Evolutionary conservation across 2,329 filamentous ascomycete genomes (phyloP).

Genomic region (Sclerotiophoma versabilis): DNA sequence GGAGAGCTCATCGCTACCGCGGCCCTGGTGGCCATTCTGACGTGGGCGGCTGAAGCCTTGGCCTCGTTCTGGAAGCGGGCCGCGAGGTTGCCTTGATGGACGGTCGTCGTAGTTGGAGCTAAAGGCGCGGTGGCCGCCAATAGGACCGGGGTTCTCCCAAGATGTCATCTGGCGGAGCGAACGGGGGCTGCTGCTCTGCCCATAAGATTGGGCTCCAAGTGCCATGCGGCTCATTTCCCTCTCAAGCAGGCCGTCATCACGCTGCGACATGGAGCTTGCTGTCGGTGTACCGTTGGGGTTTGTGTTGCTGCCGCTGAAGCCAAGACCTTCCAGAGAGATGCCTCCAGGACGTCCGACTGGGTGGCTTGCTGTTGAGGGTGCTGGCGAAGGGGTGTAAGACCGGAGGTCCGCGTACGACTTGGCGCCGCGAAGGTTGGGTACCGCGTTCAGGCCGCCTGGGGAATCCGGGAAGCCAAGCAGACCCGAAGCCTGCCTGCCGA

Average conservation of each 20-base stretch:
- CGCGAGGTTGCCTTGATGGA: conserved; percentile 68
- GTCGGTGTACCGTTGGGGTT: conserved; percentile 72
- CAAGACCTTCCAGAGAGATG: conserved; percentile 51
- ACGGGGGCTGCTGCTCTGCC: conserved; percentile 61
- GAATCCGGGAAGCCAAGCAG: conserved; percentile 86
- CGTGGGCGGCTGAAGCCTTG: conserved; percentile 63
- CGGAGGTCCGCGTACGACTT: conserved; percentile 97
- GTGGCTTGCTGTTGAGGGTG: conserved; percentile 87
- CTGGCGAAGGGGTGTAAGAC: conserved; percentile 93
- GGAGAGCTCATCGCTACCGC: conserved; percentile 69
- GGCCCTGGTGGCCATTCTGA: conserved; percentile 67
- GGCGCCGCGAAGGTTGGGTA: conserved; percentile 83
- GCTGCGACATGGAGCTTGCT: conserved; percentile 57
- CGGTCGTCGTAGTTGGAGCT: conserved; percentile 67
- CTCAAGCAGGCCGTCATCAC: conserved; percentile 66
- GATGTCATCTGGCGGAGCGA: conserved; percentile 67
- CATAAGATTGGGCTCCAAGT: conserved; percentile 56
- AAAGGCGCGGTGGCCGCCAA: conserved; percentile 70
- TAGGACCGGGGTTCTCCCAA: conserved; percentile 67
- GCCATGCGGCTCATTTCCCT: conserved; percentile 69
- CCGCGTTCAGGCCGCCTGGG: conserved; percentile 69
- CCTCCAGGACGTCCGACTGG: conserved; percentile 70
- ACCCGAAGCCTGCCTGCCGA: conserved; percentile 79
- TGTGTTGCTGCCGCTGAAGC: conserved; percentile 65
- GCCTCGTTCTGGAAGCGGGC: conserved; percentile 66